Conservation (phyloP, 345 rosid genomes). For the Garcia nutans region DNA sequence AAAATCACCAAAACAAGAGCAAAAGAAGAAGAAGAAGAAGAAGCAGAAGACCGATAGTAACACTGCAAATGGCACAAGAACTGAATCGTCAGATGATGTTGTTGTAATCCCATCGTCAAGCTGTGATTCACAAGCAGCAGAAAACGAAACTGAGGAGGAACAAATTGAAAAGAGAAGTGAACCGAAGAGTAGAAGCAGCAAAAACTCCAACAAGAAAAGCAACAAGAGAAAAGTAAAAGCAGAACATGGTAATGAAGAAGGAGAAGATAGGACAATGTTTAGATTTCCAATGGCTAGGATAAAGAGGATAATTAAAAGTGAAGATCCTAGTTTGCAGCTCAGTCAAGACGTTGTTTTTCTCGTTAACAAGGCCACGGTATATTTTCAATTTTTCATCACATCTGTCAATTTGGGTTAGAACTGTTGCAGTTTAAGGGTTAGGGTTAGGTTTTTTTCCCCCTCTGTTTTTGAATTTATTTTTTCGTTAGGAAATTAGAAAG, state of each 20-base stretch:
- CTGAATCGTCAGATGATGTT: neutral
- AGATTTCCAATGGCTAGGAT: conserved; percentile 74
- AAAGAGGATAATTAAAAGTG: conserved; percentile 60
- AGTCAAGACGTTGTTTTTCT: conserved; percentile 67
- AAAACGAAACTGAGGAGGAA: neutral
- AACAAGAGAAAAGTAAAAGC: conserved; percentile 14
- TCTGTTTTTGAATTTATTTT: too few species aligned
- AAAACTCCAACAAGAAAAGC: conserved; percentile 1
- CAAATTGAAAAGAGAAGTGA: neutral
- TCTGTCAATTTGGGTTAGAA: neutral
- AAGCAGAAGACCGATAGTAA: neutral
- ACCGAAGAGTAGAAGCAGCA: neutral
- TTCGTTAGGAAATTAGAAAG: neutral
- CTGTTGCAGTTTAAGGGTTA: conserved; percentile 11
- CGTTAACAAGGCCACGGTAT: conserved; percentile 80
- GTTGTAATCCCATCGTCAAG: conserved; percentile 4
- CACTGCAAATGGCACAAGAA: neutral
- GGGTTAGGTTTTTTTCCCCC: too few species aligned
- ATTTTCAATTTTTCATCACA: neutral
- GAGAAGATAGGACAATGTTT: conserved; percentile 41
- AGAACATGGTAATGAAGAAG: conserved; percentile 7
- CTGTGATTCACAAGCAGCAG: conserved; percentile 7
- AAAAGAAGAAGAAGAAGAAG: neutral
- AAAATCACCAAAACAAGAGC: neutral
- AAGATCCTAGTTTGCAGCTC: conserved; percentile 34